Evolutionary conservation across 768 basidiomycete species (phyloP), one percentile per base, ranked within the genome.

Genomic region (Leccinellum rugosiceps): DNA sequence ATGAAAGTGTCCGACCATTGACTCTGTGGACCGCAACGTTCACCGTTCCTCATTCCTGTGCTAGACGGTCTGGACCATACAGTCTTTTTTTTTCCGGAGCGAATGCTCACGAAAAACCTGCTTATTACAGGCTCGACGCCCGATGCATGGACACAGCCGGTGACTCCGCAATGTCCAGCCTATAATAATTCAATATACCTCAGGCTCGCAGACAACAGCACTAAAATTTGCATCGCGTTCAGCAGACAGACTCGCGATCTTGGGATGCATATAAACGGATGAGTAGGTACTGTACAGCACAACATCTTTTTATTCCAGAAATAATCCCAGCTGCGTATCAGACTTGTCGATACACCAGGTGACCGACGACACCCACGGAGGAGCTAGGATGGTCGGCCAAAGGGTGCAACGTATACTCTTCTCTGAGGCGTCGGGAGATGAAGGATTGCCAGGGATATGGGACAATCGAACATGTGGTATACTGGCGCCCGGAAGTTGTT

Each of bases 271-370:
- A 52, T 52, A 21, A 11, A 8, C 30, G n/a, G 17, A 38, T 4
- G 1, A 38, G 1, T n/a, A 54, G 15, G 6, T 31, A n/a, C n/a
- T n/a, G n/a, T n/a, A 56, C 9, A 26, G 14, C 35, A 57, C 32
- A 56, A 11, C 21, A 11, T 15, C 17, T 15, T 38, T 21, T 30
- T 19, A 14, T 50, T n/a, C 15, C 14, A 3, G 11, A n/a, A 13
- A 32, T 9, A 21, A 21, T 30, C 17, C 5, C 17, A 23, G 30
- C 28, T 28, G 28, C 11, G 25, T 6, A 30, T 13, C 14, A n/a
- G n/a, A 32, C 15, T 15, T 75, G 76, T 82, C 58, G 79, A 77
- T 78, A 77, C 82, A 80, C 81, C 77, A 83, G 85, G 84, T 87
- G 86, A 86, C 85, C 76, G 77, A 77, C 58, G 61, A 35, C 77